Evolutionary conservation across 441 rosid genomes (phyloP), one percentile per base, ranked within the genome.

Genomic region (Pelargonium fulgidum): DNA sequence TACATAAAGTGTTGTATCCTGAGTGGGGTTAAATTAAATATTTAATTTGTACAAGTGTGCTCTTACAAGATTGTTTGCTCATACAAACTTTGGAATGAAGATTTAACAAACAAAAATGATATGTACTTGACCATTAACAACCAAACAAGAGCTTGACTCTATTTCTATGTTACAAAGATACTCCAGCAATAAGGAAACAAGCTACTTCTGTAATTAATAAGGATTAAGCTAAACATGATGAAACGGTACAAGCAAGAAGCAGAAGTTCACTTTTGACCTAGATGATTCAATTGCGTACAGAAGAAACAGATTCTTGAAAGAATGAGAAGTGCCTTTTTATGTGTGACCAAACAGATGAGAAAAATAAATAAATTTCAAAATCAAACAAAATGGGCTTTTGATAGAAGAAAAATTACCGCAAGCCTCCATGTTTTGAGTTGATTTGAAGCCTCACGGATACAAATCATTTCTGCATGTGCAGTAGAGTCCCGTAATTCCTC

Each of bases 391-490:
- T 20, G 69, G 68, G 61, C 8, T 58, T 33, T 48, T 16, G 26
- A 73, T 39, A 68, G 4, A 69, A 66, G 12, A 74, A 65, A 59
- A 67, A 65, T 81, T 90, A 94, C 97, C 84, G 85, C 82, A 39
- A 94, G 97, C 80, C 98, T 90, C 99, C 98, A 92, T 54, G 91
- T 75, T 42, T 68, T 83, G 52, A 90, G 92, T 56, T 72, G 78
- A 42, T 84, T 89, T 4, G 98, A 94, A 72, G 94, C 99, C 80
- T 86, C 96, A 72, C 96, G 85, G 68, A 94, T 90, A 77, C 99
- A 92, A 36, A 92, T 85, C 89, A 94, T 87, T 86, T 94, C 98
- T 45, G 99, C 99, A 80, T 90, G 98, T 20, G 99, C 97, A 12
- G 99, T 90, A 64, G 99, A 89, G 81, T 94, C 99, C 68, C 97